Evolutionary conservation across 1,139 yeast species (phyloP), one percentile per base, ranked within the genome.

Genomic region (Blastobotrys buckinghamii): DNA sequence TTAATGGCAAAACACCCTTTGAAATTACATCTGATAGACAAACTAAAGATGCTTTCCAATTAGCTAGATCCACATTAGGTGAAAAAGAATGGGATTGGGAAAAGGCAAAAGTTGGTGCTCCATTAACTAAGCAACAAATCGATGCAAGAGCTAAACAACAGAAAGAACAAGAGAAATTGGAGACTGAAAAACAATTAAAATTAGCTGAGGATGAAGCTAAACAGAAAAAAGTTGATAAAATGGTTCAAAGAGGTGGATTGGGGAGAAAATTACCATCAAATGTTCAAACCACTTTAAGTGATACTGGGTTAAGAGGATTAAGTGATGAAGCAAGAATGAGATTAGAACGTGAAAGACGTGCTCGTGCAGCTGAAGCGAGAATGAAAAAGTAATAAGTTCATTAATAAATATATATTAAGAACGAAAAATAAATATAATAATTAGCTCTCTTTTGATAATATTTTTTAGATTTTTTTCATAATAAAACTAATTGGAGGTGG

Each of bases 331-430:
- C 90, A 55, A 76, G 79, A 60, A 74, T 75, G 75, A 77, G 82
- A 60, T 68, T 92, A 30, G 89, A 90, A 84, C 77, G 98, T 53
- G 98, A 92, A 60, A 90, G 92, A 62, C 72, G 98, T 48, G 97
- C 97, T 0, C 75, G 97, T 53, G 99, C 99, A 0, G 97, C 96
- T 0, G 97, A 92, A 64, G 96, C 94, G 0, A 75, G 99, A 57
- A 63, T 90, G 61, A 69, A 67, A 41, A 45, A 62, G 29, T n/a
- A n/a, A n/a, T n/a, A n/a, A n/a, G n/a, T n/a, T n/a, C n/a, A n/a
- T n/a, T n/a, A n/a, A n/a, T n/a, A n/a, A n/a, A n/a, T n/a, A n/a
- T n/a, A n/a, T n/a, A n/a, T n/a, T n/a, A n/a, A n/a, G n/a, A n/a
- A n/a, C n/a, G n/a, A n/a, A n/a, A n/a, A 26, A 26, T 26, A 26